Conservation (phyloP, 176 grass and related monocot species). For the Musa acuminata region DNA sequence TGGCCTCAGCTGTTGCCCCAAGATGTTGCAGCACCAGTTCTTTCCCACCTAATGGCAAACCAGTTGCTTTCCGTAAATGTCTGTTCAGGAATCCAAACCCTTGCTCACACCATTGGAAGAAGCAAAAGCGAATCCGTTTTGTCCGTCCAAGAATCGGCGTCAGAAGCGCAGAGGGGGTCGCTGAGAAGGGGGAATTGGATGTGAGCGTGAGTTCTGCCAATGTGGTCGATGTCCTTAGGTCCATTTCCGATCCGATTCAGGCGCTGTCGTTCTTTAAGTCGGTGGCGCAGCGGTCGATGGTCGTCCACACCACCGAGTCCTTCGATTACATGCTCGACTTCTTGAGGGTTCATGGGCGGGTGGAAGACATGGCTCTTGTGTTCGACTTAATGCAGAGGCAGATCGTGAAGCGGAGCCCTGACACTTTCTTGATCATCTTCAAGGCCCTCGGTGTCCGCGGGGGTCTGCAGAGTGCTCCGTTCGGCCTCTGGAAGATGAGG, state of each 20-base stretch:
- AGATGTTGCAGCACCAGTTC: background rate
- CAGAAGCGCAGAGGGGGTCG: background rate
- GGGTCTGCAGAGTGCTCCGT: constrained; percentile 49
- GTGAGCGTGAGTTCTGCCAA: constrained; percentile 20
- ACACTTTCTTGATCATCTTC: constrained; percentile 65
- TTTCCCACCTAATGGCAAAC: background rate
- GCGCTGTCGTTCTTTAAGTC: constrained; percentile 53
- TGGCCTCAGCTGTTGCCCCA: background rate
- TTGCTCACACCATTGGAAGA: background rate
- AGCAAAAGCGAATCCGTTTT: background rate
- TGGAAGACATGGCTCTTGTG: constrained; percentile 66
- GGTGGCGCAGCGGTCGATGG: constrained; percentile 33
- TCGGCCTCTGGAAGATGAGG: constrained; percentile 51
- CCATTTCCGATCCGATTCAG: constrained; percentile 34
- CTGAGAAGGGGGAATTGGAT: background rate
- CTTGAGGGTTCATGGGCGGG: constrained; percentile 44
- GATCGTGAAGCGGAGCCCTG: constrained; percentile 49
- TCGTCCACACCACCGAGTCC: constrained; percentile 66
- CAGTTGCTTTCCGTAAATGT: background rate
- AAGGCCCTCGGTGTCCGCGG: constrained; percentile 42
- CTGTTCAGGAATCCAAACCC: background rate
- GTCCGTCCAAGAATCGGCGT: constrained; percentile 12
- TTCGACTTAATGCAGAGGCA: constrained; percentile 94
- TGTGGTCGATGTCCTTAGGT: constrained; percentile 46
- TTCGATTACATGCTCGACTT: constrained; percentile 94